Conservation (phyloP, 179 eudicot genomes). For the Camellia oleifera region DNA sequence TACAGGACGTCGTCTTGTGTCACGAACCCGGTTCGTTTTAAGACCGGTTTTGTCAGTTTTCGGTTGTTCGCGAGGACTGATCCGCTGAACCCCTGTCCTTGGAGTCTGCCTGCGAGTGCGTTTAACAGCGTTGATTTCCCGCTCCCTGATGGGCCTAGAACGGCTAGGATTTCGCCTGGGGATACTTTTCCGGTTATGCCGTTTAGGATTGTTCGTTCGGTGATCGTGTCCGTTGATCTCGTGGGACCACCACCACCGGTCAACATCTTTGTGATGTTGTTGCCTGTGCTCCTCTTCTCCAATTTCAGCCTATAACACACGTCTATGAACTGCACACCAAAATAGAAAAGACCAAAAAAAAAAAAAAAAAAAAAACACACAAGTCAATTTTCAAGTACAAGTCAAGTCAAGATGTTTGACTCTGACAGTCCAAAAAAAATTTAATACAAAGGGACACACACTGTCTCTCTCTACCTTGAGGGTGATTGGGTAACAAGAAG, state of each 20-base stretch:
- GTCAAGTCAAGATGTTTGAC: neutral
- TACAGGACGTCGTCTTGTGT: slow-evolving; percentile 84
- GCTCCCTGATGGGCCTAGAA: slow-evolving; percentile 91
- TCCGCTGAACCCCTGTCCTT: slow-evolving; percentile 50
- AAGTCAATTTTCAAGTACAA: neutral
- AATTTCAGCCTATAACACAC: slow-evolving; percentile 55
- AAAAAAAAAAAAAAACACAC: neutral
- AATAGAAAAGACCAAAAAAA: neutral
- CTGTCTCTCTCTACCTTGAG: slow-evolving; percentile 32
- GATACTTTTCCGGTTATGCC: slow-evolving; percentile 67
- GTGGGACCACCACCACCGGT: slow-evolving; percentile 11
- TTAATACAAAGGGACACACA: neutral
- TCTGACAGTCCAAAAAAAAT: neutral
- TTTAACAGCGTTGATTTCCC: slow-evolving; percentile 86
- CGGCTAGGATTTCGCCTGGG: slow-evolving; percentile 78
- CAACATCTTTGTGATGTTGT: slow-evolving; percentile 29
- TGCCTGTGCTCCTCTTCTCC: slow-evolving; percentile 21
- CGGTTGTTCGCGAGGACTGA: slow-evolving; percentile 55
- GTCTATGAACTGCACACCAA: slow-evolving; percentile 57
- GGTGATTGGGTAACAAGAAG: slow-evolving; percentile 39
- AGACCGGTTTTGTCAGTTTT: slow-evolving; percentile 37
- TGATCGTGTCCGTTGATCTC: slow-evolving; percentile 25
- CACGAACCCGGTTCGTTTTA: slow-evolving; percentile 71
- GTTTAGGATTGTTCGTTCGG: slow-evolving; percentile 49
- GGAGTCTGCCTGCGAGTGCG: slow-evolving; percentile 63